Conservation (phyloP, 2,329 filamentous ascomycete genomes). For the Kalaharituber pfeilii region DNA sequence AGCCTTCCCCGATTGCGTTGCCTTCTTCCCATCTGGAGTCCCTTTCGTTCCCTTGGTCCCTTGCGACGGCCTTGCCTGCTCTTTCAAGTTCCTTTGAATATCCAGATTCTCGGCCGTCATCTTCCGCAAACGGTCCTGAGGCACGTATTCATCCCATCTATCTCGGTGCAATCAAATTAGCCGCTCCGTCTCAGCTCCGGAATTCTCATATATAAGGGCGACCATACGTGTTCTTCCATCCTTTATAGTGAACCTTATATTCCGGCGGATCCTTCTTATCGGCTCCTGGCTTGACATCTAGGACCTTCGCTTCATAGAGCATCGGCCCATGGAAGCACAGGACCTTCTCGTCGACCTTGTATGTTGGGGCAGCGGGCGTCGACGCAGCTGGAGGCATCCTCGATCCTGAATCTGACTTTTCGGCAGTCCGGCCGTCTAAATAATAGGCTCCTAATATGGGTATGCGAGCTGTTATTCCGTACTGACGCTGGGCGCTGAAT, state of each 20-base stretch:
- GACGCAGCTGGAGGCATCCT: slow-evolving; percentile 32
- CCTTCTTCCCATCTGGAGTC: slow-evolving; percentile 18
- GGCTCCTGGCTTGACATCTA: slow-evolving; percentile 53
- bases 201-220: neutral
- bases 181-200: neutral
- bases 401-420: no score
- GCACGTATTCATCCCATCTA: slow-evolving; percentile 96
- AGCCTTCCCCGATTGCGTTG: slow-evolving; percentile 21
- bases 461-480: no score
- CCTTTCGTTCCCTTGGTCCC: slow-evolving; percentile 1
- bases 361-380: slow-evolving; percentile 33
- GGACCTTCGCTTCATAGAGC: slow-evolving; percentile 91
- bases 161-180: slow-evolving; percentile 4
- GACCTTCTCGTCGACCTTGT: slow-evolving; percentile 68
- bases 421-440: no score
- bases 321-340: slow-evolving; percentile 95
- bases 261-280: slow-evolving; percentile 60
- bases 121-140: slow-evolving; percentile 81
- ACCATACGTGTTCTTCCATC: slow-evolving; percentile 90
- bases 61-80: slow-evolving; percentile 1
- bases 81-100: slow-evolving; percentile 45
- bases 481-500: no score
- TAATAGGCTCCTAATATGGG: no score
- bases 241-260: slow-evolving; percentile 96
- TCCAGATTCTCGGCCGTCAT: slow-evolving; percentile 68